Evolutionary conservation across 164 flowering plant species (phyloP), one percentile per base, ranked within the genome.

Genomic region (Magnolia kwangsiensis): DNA sequence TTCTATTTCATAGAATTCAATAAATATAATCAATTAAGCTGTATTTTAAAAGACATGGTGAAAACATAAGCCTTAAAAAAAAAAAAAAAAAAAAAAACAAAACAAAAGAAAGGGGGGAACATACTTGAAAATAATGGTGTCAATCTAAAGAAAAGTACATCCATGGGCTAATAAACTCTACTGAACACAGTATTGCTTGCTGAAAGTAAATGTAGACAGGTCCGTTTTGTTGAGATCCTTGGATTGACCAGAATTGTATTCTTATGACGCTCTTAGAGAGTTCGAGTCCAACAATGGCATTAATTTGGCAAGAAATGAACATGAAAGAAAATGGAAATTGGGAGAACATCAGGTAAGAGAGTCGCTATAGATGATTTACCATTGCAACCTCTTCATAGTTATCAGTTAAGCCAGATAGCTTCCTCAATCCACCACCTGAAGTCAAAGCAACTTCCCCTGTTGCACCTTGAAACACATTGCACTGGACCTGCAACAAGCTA

Each of bases 391-490:
- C 91, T 84, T 96, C 98, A 83, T 63, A 91, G 51, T 75, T 88
- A 21, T 89, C 92, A 21, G 78, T 74, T 69, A 88, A 76, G 75
- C 95, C 97, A 79, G 96, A 90, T 50, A 96, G 85, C 85, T 90
- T 88, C 85, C 98, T 90, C 85, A 90, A 83, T 67, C 98, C 99
- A 74, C 98, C 98, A 86, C 82, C 99, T 61, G 91, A 93, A 74
- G 99, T 96, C 79, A 94, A 82, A 72, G 98, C 88, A 80, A 94
- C 90, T 82, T 92, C 94, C 64, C 97, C 98, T 72, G 73, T 83
- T 69, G 94, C 96, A 81, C 98, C 99, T 82, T 93, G 85, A 82
- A 96, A 96, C 73, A 88, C 93, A 87, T 94, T 96, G 78, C 98
- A 90, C 72, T 94, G 98, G 71, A 87, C 91, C 99, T 96, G 90